Evolutionary conservation across 495 filamentous ascomycete genomes (phyloP).

Genomic region (Elasticomyces elasticus): DNA sequence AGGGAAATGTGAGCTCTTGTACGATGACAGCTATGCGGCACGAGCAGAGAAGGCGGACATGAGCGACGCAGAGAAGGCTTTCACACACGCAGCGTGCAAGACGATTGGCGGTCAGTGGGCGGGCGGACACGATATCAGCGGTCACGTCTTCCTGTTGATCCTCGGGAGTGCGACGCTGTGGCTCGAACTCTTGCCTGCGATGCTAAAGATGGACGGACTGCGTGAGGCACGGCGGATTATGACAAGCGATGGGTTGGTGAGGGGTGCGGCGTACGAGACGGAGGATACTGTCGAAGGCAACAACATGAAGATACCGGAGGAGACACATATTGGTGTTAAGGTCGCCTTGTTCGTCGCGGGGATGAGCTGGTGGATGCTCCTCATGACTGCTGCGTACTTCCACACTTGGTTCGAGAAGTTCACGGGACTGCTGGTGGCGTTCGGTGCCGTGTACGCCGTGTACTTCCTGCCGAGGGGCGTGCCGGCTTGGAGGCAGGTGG

Average conservation of each 20-base stretch:
- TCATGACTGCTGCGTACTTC: conserved; percentile 97
- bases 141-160: conserved; percentile 89
- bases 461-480: conserved; percentile 67
- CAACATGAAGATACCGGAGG: conserved; percentile 27
- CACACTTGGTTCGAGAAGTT: conserved; percentile 98
- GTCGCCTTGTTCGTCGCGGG: conserved; percentile 43
- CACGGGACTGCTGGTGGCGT: conserved; percentile 62
- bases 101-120: conserved; percentile 69
- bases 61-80: conserved; percentile 40
- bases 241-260: conserved; percentile 48
- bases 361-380: conserved; percentile 82
- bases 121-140: conserved; percentile 87
- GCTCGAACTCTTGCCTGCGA: conserved; percentile 64
- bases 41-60: conserved; percentile 30
- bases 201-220: conserved; percentile 36
- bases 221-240: conserved; percentile 48
- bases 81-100: conserved; percentile 76
- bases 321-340: conserved; percentile 34
- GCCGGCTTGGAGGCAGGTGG: conserved; percentile 49
- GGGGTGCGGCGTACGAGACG: conserved; percentile 32
- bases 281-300: conserved; percentile 30
- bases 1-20: conserved; percentile 51
- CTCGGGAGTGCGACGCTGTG: conserved; percentile 67
- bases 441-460: conserved; percentile 56
- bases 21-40: conserved; percentile 22